Percentiles rank a stretch among this genome's conserved stretches.
Evolutionary conservation across 306 rosid genomes (phyloP).

Genomic region (Sphenostylis stenocarpa): DNA sequence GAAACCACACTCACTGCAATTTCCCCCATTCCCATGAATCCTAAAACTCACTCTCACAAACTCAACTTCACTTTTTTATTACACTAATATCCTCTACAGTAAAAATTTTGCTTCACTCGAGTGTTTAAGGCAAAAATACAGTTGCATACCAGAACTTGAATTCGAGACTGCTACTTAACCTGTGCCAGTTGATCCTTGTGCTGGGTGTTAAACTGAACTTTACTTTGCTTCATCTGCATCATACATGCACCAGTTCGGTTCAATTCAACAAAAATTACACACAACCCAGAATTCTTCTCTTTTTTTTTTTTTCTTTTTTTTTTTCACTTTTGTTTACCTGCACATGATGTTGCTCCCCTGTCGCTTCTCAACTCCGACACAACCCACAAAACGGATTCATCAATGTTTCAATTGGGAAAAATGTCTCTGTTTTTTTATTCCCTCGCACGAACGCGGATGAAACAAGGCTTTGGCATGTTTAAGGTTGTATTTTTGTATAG

Average conservation of each 20-base stretch:
- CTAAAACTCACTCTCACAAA: constrained; percentile 29
- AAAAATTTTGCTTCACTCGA: background rate
- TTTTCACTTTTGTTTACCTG: constrained; percentile 32
- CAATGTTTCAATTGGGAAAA: background rate
- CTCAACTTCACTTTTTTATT: background rate
- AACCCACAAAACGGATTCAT: constrained; percentile 26
- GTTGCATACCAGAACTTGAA: background rate
- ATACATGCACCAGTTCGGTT: background rate
- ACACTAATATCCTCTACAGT: background rate
- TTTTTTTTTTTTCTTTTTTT: too few relatives aligned
- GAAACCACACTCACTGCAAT: constrained; percentile 30
- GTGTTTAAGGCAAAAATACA: background rate
- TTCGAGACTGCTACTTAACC: background rate
- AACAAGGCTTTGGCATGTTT: constrained; percentile 23
- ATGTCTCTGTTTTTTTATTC: background rate
- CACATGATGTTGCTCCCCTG: constrained; percentile 29
- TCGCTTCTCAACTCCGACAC: constrained; percentile 36
- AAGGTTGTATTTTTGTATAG: background rate
- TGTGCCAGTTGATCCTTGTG: background rate
- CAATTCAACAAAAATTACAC: constrained; percentile 14
- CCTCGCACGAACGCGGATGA: background rate
- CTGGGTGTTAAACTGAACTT: background rate
- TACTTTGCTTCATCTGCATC: constrained; percentile 20
- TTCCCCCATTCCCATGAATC: constrained; percentile 52
- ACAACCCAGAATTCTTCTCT: background rate